A percentile compares a stretch with the other conserved stretches of the same genome.
These are phyloP conservation scores for Phanerodontia chrysosporium DNA, from an alignment of 768 basidiomycete genomes.

Conservation along the genomic window DNA sequence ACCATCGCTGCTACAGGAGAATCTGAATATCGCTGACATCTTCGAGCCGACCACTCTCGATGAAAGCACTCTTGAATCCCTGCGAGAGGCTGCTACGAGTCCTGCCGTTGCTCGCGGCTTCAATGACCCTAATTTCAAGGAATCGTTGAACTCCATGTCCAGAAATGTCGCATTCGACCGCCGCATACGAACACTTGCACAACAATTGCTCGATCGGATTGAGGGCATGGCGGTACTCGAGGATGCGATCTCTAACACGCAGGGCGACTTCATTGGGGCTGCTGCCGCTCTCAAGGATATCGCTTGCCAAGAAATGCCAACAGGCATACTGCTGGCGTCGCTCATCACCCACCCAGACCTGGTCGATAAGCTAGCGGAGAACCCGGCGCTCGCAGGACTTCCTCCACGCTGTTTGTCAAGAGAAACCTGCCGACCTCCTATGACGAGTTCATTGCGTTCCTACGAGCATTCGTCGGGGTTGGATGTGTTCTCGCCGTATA, in stretches of 20 bases:
- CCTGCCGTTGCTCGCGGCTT: slow-evolving; percentile 57
- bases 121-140: slow-evolving; percentile 37
- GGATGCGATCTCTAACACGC: slow-evolving; percentile 52
- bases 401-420: slow-evolving; percentile 38
- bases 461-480: slow-evolving; percentile 66
- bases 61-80: slow-evolving; percentile 47
- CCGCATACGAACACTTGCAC: slow-evolving; percentile 40
- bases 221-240: slow-evolving; percentile 58
- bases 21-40: slow-evolving; percentile 48
- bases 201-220: slow-evolving; percentile 46
- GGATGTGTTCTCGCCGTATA: slow-evolving; percentile 64
- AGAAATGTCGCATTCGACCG: slow-evolving; percentile 34
- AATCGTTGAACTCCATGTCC: slow-evolving; percentile 35
- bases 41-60: slow-evolving; percentile 54
- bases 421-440: slow-evolving; percentile 32
- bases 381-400: slow-evolving; percentile 30
- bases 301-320: slow-evolving; percentile 57
- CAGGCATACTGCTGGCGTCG: slow-evolving; percentile 71
- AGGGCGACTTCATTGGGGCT: slow-evolving; percentile 47
- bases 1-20: slow-evolving; percentile 36
- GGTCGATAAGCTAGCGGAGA: slow-evolving; percentile 39
- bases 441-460: slow-evolving; percentile 58
- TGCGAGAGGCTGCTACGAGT: slow-evolving; percentile 66
- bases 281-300: slow-evolving; percentile 55
- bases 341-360: slow-evolving; percentile 60